These are phyloP conservation scores for Meyerozyma guilliermondii DNA, from an alignment of 1,139 yeast species.

Conservation along the genomic window DNA sequence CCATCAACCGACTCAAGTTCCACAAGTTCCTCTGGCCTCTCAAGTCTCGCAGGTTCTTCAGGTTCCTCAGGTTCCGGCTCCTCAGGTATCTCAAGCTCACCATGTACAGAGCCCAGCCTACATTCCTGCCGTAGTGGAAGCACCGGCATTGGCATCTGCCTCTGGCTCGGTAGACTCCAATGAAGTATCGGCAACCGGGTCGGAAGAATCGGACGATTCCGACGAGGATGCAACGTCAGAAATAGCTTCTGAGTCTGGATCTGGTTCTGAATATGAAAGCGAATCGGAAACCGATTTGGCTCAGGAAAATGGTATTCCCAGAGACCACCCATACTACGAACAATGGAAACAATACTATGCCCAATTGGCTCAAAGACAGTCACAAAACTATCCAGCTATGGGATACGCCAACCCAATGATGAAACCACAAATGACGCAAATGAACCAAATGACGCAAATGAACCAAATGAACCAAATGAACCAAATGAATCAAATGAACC, in stretches of 20 bases:
- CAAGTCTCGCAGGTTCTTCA: too few relatives aligned
- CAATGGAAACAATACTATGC: constrained; percentile 13
- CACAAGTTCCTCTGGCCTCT: too few relatives aligned
- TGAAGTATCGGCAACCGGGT: too few relatives aligned
- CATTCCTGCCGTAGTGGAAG: background rate
- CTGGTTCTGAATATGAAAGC: constrained; percentile 42
- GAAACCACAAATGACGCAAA: too few relatives aligned
- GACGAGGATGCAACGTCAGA: background rate
- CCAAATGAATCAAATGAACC: background rate
- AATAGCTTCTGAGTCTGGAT: constrained; percentile 15
- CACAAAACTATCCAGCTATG: too few relatives aligned
- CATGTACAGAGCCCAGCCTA: background rate
- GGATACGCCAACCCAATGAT: background rate
- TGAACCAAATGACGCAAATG: too few relatives aligned
- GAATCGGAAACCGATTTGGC: background rate
- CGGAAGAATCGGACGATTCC: background rate
- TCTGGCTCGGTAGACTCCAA: background rate
- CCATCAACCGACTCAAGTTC: too few relatives aligned
- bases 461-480: too few relatives aligned
- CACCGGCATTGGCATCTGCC: background rate
- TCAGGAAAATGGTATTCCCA: background rate
- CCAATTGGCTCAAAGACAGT: constrained; percentile 6
- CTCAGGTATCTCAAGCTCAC: background rate
- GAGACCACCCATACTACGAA: constrained; percentile 10
- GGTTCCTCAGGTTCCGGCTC: background rate